phyloP scores from a whole-genome alignment of 139 green algal genomes.

The Chlorella sp. region DNA sequence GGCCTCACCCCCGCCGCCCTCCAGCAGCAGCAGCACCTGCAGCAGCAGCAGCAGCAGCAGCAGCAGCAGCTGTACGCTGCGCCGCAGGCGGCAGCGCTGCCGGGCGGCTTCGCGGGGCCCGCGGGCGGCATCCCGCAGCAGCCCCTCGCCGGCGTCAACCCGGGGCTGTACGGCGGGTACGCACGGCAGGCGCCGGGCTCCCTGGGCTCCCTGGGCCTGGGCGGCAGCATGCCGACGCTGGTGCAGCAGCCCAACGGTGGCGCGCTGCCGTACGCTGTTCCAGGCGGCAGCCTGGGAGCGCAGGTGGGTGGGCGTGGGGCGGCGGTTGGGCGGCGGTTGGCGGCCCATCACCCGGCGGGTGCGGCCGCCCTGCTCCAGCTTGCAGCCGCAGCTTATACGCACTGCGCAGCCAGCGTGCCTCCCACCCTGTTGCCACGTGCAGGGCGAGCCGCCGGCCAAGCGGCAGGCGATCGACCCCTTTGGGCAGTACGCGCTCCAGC shows the following conservation, averaged over 20 bases:
- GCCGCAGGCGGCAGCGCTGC: neutral
- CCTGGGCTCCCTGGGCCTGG: neutral
- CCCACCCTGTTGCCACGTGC: neutral
- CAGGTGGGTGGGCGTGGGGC: neutral
- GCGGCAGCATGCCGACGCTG: neutral
- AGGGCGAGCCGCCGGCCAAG: slow-evolving; percentile 43
- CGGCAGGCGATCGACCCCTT: slow-evolving; percentile 34
- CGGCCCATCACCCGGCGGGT: too few species aligned
- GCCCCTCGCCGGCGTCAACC: too few species aligned
- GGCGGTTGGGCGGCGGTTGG: neutral
- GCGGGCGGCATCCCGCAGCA: neutral
- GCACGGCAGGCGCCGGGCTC: neutral
- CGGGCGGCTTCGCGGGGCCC: neutral
- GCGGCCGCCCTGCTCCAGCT: too few species aligned
- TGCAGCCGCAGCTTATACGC: too few species aligned
- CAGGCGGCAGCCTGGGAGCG: neutral
- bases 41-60: slow-evolving; percentile 10
- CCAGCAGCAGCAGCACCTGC: slow-evolving; percentile 13
- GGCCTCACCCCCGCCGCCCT: neutral
- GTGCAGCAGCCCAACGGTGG: too few species aligned
- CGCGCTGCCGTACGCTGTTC: neutral
- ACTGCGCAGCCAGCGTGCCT: too few species aligned
- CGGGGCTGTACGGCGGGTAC: neutral
- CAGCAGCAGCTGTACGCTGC: neutral
- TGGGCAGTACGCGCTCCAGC: slow-evolving; percentile 13